A percentile compares a stretch with the other conserved stretches of the same genome.
These are phyloP conservation scores for Argentina anserina DNA, from an alignment of 306 rosid species.

Conservation along the genomic window DNA sequence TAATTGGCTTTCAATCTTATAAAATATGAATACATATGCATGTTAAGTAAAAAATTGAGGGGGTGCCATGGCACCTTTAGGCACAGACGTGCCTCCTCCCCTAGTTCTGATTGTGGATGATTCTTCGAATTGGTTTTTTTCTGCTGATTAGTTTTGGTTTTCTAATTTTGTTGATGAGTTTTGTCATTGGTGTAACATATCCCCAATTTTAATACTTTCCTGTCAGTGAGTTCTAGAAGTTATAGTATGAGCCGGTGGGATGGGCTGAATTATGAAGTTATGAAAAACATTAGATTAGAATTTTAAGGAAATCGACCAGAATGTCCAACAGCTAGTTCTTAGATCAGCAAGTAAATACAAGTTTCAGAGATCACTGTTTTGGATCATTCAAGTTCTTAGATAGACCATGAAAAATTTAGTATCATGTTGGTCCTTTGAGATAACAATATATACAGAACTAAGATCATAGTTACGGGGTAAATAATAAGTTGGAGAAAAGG, in stretches of 20 bases:
- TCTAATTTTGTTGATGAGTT: neutral
- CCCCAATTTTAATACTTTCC: neutral
- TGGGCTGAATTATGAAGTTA: neutral
- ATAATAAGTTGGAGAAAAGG: neutral
- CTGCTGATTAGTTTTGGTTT: neutral
- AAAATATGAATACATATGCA: too few relatives aligned
- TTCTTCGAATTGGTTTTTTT: conserved; percentile 9
- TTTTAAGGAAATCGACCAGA: too few relatives aligned
- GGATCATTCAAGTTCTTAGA: neutral
- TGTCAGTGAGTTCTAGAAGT: neutral
- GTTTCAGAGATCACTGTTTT: neutral
- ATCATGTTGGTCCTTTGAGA: neutral
- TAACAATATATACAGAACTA: neutral
- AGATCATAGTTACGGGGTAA: neutral
- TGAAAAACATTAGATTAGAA: too few relatives aligned
- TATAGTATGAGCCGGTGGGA: neutral
- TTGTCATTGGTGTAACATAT: neutral
- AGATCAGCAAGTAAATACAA: neutral
- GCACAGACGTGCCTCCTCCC: too few relatives aligned
- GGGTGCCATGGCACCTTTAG: too few relatives aligned
- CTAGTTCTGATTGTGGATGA: neutral
- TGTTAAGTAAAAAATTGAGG: too few relatives aligned
- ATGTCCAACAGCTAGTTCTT: too few relatives aligned
- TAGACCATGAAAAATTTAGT: too few relatives aligned
- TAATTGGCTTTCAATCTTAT: too few relatives aligned